Conservation (phyloP, 176 grass and related monocot genomes). For the Oryza longistaminata region DNA sequence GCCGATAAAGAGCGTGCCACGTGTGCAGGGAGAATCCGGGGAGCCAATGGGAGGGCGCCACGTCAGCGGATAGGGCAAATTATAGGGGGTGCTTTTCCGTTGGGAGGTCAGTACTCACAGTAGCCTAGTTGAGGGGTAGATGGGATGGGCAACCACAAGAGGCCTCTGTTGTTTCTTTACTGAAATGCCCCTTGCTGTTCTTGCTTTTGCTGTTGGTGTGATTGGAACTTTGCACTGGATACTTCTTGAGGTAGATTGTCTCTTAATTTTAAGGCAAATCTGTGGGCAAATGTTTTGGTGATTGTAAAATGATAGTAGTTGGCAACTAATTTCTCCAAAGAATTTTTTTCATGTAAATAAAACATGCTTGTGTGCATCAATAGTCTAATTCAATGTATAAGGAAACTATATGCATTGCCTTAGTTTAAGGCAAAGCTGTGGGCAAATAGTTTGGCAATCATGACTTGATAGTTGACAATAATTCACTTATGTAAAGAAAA, state of each 20-base stretch:
- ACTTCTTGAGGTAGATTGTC: not conserved
- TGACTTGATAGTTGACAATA: no score
- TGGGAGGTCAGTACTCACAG: constrained; percentile 21
- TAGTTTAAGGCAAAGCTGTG: no score
- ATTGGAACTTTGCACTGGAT: not conserved
- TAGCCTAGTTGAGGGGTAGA: constrained; percentile 5
- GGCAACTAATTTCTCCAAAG: not conserved
- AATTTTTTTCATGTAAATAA: no score
- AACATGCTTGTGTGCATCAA: no score
- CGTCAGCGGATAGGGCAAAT: constrained; percentile 52
- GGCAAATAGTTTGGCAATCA: no score
- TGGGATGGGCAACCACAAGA: constrained; percentile 38
- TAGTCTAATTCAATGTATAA: no score
- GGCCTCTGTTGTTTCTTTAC: constrained; percentile 17
- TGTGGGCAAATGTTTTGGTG: not conserved
- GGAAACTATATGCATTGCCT: no score
- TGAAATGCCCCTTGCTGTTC: constrained; percentile 14
- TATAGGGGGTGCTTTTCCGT: constrained; percentile 14
- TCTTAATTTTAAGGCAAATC: not conserved
- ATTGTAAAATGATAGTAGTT: not conserved
- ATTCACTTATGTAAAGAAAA: no score
- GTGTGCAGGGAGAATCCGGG: constrained; percentile 31
- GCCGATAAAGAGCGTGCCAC: constrained; percentile 44
- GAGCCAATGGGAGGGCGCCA: constrained; percentile 35
- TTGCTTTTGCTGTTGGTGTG: not conserved